Conservation (phyloP, 1,139 yeast genomes). For the Trichomonascaceae sp. region DNA sequence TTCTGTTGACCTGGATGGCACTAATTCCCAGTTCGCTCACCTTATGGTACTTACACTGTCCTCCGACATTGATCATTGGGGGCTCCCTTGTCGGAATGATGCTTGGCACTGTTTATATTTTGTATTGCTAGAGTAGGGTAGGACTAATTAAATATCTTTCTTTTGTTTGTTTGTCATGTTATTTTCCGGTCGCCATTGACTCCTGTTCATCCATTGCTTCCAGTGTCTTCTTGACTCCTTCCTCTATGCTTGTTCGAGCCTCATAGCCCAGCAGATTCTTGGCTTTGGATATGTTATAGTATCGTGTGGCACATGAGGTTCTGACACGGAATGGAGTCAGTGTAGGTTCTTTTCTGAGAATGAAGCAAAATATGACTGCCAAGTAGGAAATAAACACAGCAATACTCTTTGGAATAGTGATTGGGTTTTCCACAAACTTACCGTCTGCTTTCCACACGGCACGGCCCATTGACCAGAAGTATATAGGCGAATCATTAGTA, state of each 20-base stretch:
- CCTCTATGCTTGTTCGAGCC: slow-evolving; percentile 75
- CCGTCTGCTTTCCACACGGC: slow-evolving; percentile 98
- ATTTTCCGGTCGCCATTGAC: background rate
- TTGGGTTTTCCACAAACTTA: slow-evolving; percentile 60
- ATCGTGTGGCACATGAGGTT: slow-evolving; percentile 90
- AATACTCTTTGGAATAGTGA: slow-evolving; percentile 62
- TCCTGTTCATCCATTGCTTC: slow-evolving; percentile 76
- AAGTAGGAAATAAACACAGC: slow-evolving; percentile 78
- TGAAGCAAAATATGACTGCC: slow-evolving; percentile 63
- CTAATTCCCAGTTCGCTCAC: background rate
- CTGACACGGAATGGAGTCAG: slow-evolving; percentile 92
- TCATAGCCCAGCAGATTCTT: slow-evolving; percentile 67
- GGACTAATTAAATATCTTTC: background rate
- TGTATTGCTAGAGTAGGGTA: background rate
- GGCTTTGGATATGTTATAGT: slow-evolving; percentile 88
- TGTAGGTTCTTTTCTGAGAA: slow-evolving; percentile 81
- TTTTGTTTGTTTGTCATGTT: no score
- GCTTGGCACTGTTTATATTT: background rate
- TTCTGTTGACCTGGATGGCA: background rate
- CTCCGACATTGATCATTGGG: background rate
- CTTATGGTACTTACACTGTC: background rate
- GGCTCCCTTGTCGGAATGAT: background rate
- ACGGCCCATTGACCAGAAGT: slow-evolving; percentile 95
- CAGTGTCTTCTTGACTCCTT: slow-evolving; percentile 73
- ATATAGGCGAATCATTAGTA: slow-evolving; percentile 91